Evolutionary conservation across 805 yeast genomes (phyloP).

Genomic region (Millerago galiae): DNA sequence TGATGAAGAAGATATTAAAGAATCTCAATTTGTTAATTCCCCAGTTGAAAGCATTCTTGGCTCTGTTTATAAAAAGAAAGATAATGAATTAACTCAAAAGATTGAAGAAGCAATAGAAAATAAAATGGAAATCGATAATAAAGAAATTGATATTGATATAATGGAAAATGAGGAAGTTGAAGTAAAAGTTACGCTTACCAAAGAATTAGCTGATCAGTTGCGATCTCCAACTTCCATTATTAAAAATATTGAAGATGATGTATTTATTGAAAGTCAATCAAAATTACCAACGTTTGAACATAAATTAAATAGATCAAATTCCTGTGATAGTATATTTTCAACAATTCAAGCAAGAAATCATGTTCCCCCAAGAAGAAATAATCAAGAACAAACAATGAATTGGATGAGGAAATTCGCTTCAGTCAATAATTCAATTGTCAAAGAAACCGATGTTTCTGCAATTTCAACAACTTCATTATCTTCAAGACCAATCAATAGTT

Average conservation of each 20-base stretch:
- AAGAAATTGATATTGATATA: not conserved
- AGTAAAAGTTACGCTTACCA: not conserved
- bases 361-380: slow-evolving; percentile 14
- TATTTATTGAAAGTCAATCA: slow-evolving; percentile 1
- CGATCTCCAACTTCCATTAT: not conserved
- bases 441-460: slow-evolving; percentile 4
- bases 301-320: slow-evolving; percentile 23
- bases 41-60: slow-evolving; percentile 3
- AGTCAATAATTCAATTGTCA: slow-evolving; percentile 1
- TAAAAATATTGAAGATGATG: not conserved
- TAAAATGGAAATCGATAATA: not conserved
- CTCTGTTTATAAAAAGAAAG: not conserved
- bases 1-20: slow-evolving; percentile 10
- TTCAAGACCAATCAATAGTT: not conserved
- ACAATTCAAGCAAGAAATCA: slow-evolving; percentile 19
- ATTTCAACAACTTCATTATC: not conserved
- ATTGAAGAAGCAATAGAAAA: slow-evolving; percentile 6
- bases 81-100: not conserved
- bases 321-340: slow-evolving; percentile 25
- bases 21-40: slow-evolving; percentile 12
- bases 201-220: not conserved
- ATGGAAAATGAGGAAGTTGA: not conserved
- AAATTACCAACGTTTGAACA: slow-evolving; percentile 18
- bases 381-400: slow-evolving; percentile 19
- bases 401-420: slow-evolving; percentile 23